These are phyloP conservation scores for Penicillium concentricum DNA, from an alignment of 2,329 filamentous ascomycete genomes.

Conservation along the genomic window DNA sequence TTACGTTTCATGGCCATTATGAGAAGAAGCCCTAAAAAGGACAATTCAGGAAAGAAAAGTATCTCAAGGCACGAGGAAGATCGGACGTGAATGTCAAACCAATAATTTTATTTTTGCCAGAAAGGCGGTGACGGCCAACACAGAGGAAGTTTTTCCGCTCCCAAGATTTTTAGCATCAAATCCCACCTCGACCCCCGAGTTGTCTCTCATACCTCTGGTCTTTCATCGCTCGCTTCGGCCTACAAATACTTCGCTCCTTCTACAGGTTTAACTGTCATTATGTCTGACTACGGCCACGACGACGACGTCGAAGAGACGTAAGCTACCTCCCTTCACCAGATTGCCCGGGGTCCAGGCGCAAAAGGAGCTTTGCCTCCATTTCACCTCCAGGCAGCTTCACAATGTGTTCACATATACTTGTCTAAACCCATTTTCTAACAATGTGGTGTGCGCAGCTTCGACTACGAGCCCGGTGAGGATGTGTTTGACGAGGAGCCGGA, in stretches of 20 bases:
- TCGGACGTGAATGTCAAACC: constrained; percentile 5
- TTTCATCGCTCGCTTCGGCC: constrained; percentile 15
- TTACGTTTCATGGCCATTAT: constrained; percentile 41
- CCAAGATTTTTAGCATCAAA: constrained; percentile 24
- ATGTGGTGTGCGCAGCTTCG: constrained; percentile 36
- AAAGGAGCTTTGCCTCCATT: constrained; percentile 9
- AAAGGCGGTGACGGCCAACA: constrained; percentile 33
- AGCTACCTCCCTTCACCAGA: constrained; percentile 20
- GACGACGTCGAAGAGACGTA: constrained; percentile 62
- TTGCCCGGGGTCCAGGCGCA: constrained; percentile 13
- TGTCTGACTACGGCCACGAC: constrained; percentile 74
- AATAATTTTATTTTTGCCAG: constrained; percentile 36
- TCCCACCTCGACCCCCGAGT: constrained; percentile 14
- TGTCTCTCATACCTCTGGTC: constrained; percentile 18
- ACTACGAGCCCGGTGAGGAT: constrained; percentile 59
- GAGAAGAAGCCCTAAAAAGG: constrained; percentile 1
- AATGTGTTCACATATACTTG: not conserved
- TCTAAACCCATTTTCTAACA: constrained; percentile 28
- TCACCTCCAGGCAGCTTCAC: constrained; percentile 5
- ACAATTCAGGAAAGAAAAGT: not conserved
- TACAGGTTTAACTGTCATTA: constrained; percentile 35
- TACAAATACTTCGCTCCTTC: constrained; percentile 12
- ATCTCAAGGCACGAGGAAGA: not conserved
- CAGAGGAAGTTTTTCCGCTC: constrained; percentile 39
- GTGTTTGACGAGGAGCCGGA: constrained; percentile 66